These are phyloP conservation scores for Alternaria sp. DNA, from an alignment of 2,329 filamentous ascomycete genomes.

Conservation along the genomic window DNA sequence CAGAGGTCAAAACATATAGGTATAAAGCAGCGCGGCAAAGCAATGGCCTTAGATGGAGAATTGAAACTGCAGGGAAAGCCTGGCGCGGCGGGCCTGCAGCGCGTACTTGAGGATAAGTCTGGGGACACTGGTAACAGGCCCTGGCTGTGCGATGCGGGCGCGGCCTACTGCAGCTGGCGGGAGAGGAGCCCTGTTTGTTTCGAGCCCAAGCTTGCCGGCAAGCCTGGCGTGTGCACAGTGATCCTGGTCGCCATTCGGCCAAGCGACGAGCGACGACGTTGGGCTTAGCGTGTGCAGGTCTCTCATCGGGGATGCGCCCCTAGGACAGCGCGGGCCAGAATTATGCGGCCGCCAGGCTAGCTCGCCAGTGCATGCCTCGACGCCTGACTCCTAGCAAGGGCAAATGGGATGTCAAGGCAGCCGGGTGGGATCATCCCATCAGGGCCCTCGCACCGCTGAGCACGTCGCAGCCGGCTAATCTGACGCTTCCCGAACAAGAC, in stretches of 20 bases:
- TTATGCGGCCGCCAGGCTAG: constrained; percentile 38
- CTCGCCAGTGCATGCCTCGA: constrained; percentile 28
- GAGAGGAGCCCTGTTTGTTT: constrained; percentile 41
- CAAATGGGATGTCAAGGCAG: constrained; percentile 45
- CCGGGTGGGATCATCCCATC: constrained; percentile 32
- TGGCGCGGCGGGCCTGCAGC: constrained; percentile 41
- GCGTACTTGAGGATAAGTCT: constrained; percentile 46
- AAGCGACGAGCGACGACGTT: constrained; percentile 39
- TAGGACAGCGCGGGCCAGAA: constrained; percentile 35
- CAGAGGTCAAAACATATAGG: constrained; percentile 26
- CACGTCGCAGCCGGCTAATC: constrained; percentile 41
- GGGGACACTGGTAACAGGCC: constrained; percentile 37
- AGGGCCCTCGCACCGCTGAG: constrained; percentile 29
- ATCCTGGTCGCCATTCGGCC: constrained; percentile 37
- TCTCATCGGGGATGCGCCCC: constrained; percentile 39
- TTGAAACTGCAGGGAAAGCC: constrained; percentile 41
- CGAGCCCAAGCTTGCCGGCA: constrained; percentile 37
- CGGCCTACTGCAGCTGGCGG: constrained; percentile 45
- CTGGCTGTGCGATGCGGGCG: constrained; percentile 44
- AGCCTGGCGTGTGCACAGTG: constrained; percentile 30
- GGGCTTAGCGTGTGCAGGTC: constrained; percentile 41
- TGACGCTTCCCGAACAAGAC: constrained; percentile 33
- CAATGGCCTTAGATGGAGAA: constrained; percentile 27
- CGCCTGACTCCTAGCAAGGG: constrained; percentile 38
- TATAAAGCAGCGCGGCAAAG: constrained; percentile 29